Conservation (phyloP, 2,329 filamentous ascomycete genomes). For the Nannizziopsis arthrosporioides region DNA sequence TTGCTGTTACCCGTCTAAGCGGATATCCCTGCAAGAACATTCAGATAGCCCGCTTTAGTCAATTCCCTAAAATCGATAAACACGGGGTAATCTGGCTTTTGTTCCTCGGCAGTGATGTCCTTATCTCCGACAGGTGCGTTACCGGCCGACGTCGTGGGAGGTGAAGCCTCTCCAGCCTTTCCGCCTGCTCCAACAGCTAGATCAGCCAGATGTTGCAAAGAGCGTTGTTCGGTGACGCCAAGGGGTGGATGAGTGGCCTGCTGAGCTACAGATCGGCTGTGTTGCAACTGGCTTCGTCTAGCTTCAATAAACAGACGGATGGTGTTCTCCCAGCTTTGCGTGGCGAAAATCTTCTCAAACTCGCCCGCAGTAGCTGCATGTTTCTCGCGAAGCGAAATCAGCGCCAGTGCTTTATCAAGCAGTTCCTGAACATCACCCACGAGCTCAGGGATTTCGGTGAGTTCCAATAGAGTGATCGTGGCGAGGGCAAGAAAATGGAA, state of each 20-base stretch:
- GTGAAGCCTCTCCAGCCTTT: constrained; percentile 17
- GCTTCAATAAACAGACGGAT: constrained; percentile 32
- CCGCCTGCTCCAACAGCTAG: constrained; percentile 35
- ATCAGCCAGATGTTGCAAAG: constrained; percentile 35
- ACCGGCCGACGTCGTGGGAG: constrained; percentile 9
- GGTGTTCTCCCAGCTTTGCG: constrained; percentile 31
- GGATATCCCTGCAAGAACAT: constrained; percentile 24
- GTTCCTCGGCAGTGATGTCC: constrained; percentile 9
- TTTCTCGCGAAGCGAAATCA: constrained; percentile 37
- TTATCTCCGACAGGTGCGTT: constrained; percentile 11
- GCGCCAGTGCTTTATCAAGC: constrained; percentile 42
- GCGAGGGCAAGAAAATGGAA: constrained; percentile 32
- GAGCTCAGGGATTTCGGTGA: constrained; percentile 31
- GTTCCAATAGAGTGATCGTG: constrained; percentile 33
- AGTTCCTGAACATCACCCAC: constrained; percentile 30
- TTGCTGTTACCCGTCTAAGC: neutral
- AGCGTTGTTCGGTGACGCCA: constrained; percentile 35
- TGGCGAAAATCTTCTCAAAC: constrained; percentile 31
- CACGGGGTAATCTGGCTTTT: constrained; percentile 19
- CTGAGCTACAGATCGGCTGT: constrained; percentile 23
- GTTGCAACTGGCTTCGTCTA: constrained; percentile 24
- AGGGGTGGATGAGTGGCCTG: constrained; percentile 23
- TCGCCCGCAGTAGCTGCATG: constrained; percentile 22
- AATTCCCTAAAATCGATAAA: constrained; percentile 33
- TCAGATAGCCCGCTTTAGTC: constrained; percentile 33